Evolutionary conservation across 352 stramenopile genomes (phyloP), one percentile per base, ranked within the genome.

Genomic region (Phytopythium montanum): DNA sequence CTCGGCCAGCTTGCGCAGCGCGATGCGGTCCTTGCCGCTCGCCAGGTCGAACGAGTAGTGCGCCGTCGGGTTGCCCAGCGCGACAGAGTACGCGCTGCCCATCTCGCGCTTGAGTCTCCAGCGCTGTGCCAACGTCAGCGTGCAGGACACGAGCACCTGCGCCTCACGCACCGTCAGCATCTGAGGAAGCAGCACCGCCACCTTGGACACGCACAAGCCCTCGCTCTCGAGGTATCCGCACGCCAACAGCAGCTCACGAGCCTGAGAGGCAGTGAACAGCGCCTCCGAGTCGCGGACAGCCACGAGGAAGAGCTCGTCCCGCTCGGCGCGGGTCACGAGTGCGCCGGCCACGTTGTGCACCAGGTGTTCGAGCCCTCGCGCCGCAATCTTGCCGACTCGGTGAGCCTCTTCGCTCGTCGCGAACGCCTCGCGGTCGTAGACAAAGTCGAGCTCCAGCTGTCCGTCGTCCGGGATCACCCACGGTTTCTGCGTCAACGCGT

Each of bases 101-200:
- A 97, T 84, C 38, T 87, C 73, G 31, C 72, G 75, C 59, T 95
- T 95, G 39, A 97, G 68, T 6, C 80, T 72, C 26, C 87, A 88
- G 2, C 83, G 75, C 59, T 96, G 75, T 36, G 75, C 73, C 19
- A 95, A 61, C 12, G 76, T 86, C 21, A 94, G 70, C 1, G 80
- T 87, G 3, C 72, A 71, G 2, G 74, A 85, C 2, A 92, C 82
- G 1, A 94, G 65, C 16, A 85, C 70, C 45, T 92, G 82, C 0
- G 82, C 83, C 14, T 96, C 87, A 41, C 88, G 81, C 0, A 77
- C 66, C 3, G 86, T 94, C 5, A 93, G 72, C 90, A 96, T 95
- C 69, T 96, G 88, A 4, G 76, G 76, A 21, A 96, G 59, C 29
- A 95, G 60, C 23, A 89, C 70, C 18, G 79, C 78, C 10, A 96